Conservation (phyloP, 495 filamentous ascomycete genomes). For the Bathelium albidoporum region DNA sequence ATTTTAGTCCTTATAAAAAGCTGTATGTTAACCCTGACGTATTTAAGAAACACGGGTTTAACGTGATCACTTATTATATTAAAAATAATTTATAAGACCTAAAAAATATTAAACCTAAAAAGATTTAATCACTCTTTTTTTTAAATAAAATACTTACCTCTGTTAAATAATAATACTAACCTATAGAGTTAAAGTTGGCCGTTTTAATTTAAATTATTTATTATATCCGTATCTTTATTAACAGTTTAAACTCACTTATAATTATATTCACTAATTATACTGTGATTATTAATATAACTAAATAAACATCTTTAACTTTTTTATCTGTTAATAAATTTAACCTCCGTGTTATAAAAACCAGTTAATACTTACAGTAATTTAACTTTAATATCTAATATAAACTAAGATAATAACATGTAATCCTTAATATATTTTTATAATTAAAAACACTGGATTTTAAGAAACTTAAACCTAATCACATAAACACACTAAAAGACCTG, state of each 20-base stretch:
- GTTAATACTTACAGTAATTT: neutral
- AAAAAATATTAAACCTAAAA: neutral
- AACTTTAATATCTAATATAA: neutral
- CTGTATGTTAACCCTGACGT: neutral
- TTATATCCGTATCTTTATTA: neutral
- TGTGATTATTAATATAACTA: neutral
- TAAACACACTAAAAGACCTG: neutral
- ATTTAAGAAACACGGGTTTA: neutral
- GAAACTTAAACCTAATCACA: neutral
- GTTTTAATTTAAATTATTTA: neutral
- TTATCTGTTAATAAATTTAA: neutral
- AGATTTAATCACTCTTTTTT: neutral
- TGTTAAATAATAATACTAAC: neutral
- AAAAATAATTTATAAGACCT: neutral
- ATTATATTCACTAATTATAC: neutral
- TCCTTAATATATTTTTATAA: neutral
- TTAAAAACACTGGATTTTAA: neutral
- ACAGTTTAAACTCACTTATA: neutral
- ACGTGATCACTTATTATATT: neutral
- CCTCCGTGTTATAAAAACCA: neutral
- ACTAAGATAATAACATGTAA: neutral
- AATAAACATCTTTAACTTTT: neutral
- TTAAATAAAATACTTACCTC: neutral
- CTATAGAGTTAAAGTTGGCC: neutral
- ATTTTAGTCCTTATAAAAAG: neutral